Evolutionary conservation across 2,329 filamentous ascomycete species (phyloP), one percentile per base, ranked within the genome.

Genomic region (Chaetomium sp.): DNA sequence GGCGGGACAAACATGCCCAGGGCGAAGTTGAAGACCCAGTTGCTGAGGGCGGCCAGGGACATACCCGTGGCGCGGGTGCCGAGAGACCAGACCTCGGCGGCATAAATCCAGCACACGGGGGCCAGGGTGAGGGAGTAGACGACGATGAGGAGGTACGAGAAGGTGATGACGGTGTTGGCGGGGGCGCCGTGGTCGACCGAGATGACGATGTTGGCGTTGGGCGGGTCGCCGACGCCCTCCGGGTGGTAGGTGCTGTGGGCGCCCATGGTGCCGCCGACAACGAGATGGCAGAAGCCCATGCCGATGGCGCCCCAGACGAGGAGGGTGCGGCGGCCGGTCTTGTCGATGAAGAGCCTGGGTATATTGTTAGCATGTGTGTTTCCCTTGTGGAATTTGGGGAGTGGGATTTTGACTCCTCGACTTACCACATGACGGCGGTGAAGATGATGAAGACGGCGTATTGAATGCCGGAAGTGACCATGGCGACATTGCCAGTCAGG

Each of bases 21-120:
- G 0, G 80, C 81, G 64, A 83, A 83, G 67, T 83, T 84, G 72
- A 83, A 70, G 41, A 69, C 60, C 60, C 64, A 67, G 59, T 82
- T 83, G 11, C 76, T 74, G 14, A 80, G 72, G 2, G 80, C 77
- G 0, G 81, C 74, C 43, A 85, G 70, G 27, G 77, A 76, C 73
- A 85, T 83, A 19, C 81, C 81, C 2, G 75, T 79, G 2, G 81
- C 81, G 37, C 82, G 77, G 0, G 80, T 82, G 57, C 81, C 79
- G 2, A 85, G 72, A 0, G 80, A 81, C 78, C 79, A 85, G 2
- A 85, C 79, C 67, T 87, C 84, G 12, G 81, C 79, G 0, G 80
- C 79, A 62, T 87, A 87, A 45, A 86, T 77, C 83, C 84, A 86
- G 53, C 78, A 80, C 3, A 84, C 79, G 0, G 82, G 82, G 0